Percentiles rank a stretch among this genome's conserved stretches.
Evolutionary conservation across 768 basidiomycete genomes (phyloP).

Genomic region (Sporobolomyces phaffii): DNA sequence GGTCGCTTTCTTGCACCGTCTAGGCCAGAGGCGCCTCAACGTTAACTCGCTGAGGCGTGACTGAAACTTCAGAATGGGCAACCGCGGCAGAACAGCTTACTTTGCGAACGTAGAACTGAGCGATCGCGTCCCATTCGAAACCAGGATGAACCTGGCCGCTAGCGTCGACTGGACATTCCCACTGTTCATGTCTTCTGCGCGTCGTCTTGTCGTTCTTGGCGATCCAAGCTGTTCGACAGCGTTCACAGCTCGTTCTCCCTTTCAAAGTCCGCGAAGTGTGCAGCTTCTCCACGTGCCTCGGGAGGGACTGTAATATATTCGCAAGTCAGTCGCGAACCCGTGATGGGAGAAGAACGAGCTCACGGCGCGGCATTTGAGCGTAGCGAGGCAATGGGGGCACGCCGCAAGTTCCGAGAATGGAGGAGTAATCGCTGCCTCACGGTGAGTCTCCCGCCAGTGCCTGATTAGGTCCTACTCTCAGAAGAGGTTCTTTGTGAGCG

Average conservation of each 20-base stretch:
- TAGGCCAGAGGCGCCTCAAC: too few relatives aligned
- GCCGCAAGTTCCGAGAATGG: too few relatives aligned
- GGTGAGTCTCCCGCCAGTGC: too few relatives aligned
- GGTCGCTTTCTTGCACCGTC: too few relatives aligned
- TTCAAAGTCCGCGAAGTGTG: background rate
- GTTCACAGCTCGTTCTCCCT: background rate
- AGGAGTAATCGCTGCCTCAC: too few relatives aligned
- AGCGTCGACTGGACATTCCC: background rate
- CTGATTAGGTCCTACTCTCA: too few relatives aligned
- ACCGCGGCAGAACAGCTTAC: too few relatives aligned
- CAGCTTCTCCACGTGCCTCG: background rate
- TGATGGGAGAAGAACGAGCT: background rate
- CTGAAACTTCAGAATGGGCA: too few relatives aligned
- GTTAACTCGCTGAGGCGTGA: too few relatives aligned
- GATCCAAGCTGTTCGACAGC: background rate
- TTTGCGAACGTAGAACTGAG: too few relatives aligned
- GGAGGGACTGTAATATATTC: background rate
- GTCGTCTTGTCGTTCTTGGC: background rate
- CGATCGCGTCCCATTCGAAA: background rate
- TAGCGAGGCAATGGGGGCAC: background rate
- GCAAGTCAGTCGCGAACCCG: background rate
- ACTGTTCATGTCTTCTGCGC: background rate
- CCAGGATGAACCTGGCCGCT: background rate
- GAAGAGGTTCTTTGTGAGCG: too few relatives aligned
- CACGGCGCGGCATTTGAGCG: background rate